phyloP scores from a whole-genome alignment of 805 yeast genomes.

The Ogataea chonburiensis region DNA sequence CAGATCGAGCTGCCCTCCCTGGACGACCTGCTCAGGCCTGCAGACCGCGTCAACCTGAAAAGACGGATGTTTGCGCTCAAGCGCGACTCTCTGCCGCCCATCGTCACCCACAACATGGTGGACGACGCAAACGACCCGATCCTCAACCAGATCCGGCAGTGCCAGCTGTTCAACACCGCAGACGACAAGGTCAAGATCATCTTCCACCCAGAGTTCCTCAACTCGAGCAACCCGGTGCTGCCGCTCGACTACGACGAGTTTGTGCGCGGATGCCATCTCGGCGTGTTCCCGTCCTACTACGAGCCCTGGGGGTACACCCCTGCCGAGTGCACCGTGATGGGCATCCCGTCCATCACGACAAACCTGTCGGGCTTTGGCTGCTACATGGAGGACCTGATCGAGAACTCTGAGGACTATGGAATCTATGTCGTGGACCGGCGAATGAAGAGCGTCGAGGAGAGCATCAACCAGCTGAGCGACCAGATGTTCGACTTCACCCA shows the following conservation, averaged over 20 bases:
- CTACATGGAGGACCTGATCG: constrained; percentile 96
- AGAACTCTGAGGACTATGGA: constrained; percentile 92
- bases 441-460: constrained; percentile 87
- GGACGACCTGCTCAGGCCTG: constrained; percentile 78
- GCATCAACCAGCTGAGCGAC: constrained; percentile 84
- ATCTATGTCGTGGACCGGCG: constrained; percentile 96
- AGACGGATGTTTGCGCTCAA: constrained; percentile 91
- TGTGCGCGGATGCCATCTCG: constrained; percentile 96
- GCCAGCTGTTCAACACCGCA: constrained; percentile 84
- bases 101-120: constrained; percentile 94
- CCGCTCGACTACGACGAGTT: constrained; percentile 95
- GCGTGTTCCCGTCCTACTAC: constrained; percentile 97
- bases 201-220: constrained; percentile 96
- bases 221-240: constrained; percentile 90
- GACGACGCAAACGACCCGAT: constrained; percentile 92
- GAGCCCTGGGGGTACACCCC: constrained; percentile 99
- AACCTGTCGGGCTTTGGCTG: constrained; percentile 97
- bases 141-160: constrained; percentile 86
- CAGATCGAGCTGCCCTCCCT: constrained; percentile 58
- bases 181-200: constrained; percentile 91
- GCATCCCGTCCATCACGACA: constrained; percentile 96
- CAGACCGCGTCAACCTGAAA: constrained; percentile 85
- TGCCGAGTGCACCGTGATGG: constrained; percentile 99
- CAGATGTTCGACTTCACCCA: constrained; percentile 86
- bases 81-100: constrained; percentile 87